phyloP scores from a whole-genome alignment of 768 basidiomycete species.

The Holtermannia corniformis region DNA sequence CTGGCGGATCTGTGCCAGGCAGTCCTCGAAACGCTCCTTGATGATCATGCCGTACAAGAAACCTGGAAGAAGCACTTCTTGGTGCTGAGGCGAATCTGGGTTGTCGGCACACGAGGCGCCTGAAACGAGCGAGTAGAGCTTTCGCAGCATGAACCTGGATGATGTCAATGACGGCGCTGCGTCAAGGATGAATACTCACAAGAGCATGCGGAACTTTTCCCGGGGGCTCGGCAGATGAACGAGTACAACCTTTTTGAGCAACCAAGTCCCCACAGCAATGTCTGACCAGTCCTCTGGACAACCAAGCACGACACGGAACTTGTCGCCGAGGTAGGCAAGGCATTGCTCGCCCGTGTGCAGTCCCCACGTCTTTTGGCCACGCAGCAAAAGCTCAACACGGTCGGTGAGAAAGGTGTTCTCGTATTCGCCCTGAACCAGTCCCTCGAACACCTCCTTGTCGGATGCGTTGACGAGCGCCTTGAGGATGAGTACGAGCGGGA shows the following conservation, averaged over 20 bases:
- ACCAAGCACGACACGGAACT: constrained; percentile 83
- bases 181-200: constrained; percentile 51
- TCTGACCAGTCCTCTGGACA: constrained; percentile 92
- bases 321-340: constrained; percentile 88
- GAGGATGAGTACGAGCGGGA: constrained; percentile 91
- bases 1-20: constrained; percentile 52
- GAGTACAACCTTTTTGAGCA: constrained; percentile 74
- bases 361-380: constrained; percentile 89
- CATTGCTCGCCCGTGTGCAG: constrained; percentile 83
- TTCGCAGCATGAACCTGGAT: constrained; percentile 88
- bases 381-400: constrained; percentile 82
- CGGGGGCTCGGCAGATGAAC: constrained; percentile 78
- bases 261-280: constrained; percentile 64
- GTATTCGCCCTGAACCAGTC: constrained; percentile 92
- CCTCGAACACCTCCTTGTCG: constrained; percentile 94
- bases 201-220: constrained; percentile 88
- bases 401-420: constrained; percentile 96
- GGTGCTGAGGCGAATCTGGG: constrained; percentile 97
- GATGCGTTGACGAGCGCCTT: constrained; percentile 85
- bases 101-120: constrained; percentile 86
- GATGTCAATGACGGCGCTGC: not conserved
- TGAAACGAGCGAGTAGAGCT: constrained; percentile 83
- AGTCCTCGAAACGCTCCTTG: constrained; percentile 92
- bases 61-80: constrained; percentile 92
- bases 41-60: constrained; percentile 91